Evolutionary conservation across 169 alveolate genomes (phyloP).

Genomic region (Plasmodium ovale): DNA sequence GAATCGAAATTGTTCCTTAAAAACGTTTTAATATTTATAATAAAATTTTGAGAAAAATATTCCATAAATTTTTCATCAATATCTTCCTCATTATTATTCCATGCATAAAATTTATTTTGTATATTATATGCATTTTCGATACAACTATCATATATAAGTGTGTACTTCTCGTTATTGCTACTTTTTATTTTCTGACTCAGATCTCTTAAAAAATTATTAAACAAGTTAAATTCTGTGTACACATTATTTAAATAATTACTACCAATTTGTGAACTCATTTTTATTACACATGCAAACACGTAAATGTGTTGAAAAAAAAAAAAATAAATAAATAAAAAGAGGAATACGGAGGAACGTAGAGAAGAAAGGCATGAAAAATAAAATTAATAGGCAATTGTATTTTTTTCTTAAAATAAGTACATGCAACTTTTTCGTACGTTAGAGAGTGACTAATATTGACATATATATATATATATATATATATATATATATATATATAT

Average conservation of each 20-base stretch:
- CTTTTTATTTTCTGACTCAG: slow-evolving; percentile 7
- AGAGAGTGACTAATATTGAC: too few species aligned
- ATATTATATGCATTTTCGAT: slow-evolving; percentile 54
- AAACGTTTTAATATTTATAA: slow-evolving; percentile 63
- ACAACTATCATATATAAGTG: slow-evolving; percentile 63
- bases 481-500: neutral
- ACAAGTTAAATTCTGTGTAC: slow-evolving; percentile 61
- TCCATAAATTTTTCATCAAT: slow-evolving; percentile 64
- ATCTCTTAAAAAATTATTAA: slow-evolving; percentile 70
- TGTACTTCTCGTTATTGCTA: slow-evolving; percentile 45
- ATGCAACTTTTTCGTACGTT: too few species aligned
- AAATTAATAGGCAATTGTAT: too few species aligned
- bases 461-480: neutral
- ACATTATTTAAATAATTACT: slow-evolving; percentile 45
- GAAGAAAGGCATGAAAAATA: too few species aligned
- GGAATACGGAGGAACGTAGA: too few species aligned
- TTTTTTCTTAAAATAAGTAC: too few species aligned
- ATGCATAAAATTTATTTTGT: slow-evolving; percentile 41
- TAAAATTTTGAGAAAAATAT: slow-evolving; percentile 51
- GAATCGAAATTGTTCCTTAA: slow-evolving; percentile 46
- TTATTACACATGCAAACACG: too few species aligned
- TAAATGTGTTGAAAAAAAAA: too few species aligned
- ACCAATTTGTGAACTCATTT: slow-evolving; percentile 26
- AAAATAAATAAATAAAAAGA: too few species aligned
- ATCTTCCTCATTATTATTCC: slow-evolving; percentile 33